Conservation (phyloP, 2,329 filamentous ascomycete species). For the Elsinoe australis region DNA sequence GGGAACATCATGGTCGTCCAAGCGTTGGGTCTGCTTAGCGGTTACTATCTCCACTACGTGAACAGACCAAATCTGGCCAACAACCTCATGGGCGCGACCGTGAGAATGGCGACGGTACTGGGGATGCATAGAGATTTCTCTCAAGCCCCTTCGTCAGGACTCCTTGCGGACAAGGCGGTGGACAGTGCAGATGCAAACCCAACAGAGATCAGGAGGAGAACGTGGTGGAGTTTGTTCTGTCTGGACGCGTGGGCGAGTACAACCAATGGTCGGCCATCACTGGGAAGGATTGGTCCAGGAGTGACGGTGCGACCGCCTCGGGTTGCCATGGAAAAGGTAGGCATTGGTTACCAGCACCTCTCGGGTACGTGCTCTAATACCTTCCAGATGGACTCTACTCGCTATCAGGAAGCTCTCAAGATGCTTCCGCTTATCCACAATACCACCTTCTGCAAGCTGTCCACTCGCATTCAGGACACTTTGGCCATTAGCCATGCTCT, state of each 20-base stretch:
- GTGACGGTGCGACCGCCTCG: constrained; percentile 59
- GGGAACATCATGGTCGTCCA: constrained; percentile 28
- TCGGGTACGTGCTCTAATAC: constrained; percentile 32
- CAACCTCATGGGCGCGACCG: constrained; percentile 29
- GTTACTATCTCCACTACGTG: constrained; percentile 31
- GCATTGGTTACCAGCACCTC: background rate
- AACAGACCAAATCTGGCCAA: constrained; percentile 30
- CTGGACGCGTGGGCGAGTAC: constrained; percentile 67
- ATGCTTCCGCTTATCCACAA: constrained; percentile 67
- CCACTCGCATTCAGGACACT: constrained; percentile 68
- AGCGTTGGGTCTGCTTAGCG: constrained; percentile 27
- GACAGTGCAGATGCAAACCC: constrained; percentile 41
- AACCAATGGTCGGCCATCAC: constrained; percentile 61
- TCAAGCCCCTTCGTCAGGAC: constrained; percentile 2
- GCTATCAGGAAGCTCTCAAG: constrained; percentile 49
- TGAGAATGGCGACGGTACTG: constrained; percentile 29
- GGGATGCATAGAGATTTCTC: constrained; percentile 28
- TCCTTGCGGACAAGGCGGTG: constrained; percentile 3
- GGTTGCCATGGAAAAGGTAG: constrained; percentile 23
- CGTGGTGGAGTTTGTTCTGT: constrained; percentile 70
- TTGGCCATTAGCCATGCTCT: constrained; percentile 63
- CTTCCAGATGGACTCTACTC: constrained; percentile 30
- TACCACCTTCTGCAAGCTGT: constrained; percentile 71
- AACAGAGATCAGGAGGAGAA: constrained; percentile 56
- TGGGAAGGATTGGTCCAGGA: constrained; percentile 59